Evolutionary conservation across 768 basidiomycete genomes (phyloP).

Genomic region (Inosperma sp.): DNA sequence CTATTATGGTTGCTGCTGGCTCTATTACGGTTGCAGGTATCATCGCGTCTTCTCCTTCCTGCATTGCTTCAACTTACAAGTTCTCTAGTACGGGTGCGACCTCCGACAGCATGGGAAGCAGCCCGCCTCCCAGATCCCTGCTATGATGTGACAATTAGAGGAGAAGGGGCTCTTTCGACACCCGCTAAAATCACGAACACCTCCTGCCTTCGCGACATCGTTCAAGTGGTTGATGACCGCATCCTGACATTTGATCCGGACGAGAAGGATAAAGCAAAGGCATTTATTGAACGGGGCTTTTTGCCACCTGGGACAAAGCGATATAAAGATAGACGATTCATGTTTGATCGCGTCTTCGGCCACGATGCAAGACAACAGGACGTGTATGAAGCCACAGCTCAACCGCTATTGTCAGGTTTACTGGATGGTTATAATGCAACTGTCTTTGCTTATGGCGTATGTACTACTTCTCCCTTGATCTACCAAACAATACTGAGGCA

Average conservation of each 20-base stretch:
- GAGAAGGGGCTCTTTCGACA: constrained; percentile 82
- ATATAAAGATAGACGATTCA: constrained; percentile 95
- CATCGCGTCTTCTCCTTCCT: constrained; percentile 22
- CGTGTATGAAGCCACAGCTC: constrained; percentile 82
- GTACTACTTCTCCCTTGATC: constrained; percentile 22
- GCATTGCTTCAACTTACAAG: constrained; percentile 11
- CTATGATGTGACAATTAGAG: constrained; percentile 66
- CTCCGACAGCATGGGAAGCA: constrained; percentile 80
- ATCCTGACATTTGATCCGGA: constrained; percentile 96
- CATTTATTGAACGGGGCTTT: constrained; percentile 83
- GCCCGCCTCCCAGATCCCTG: constrained; percentile 74
- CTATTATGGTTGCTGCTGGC: constrained; percentile 73
- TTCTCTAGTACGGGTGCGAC: constrained; percentile 78
- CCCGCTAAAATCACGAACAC: constrained; percentile 52
- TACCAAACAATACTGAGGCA: background rate
- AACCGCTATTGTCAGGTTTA: constrained; percentile 78
- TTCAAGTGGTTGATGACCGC: constrained; percentile 90
- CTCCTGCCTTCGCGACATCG: constrained; percentile 65
- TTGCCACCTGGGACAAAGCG: constrained; percentile 84
- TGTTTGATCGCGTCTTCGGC: constrained; percentile 92
- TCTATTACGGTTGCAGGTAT: constrained; percentile 84
- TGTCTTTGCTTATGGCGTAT: constrained; percentile 96
- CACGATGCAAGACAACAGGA: constrained; percentile 78
- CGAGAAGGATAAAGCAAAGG: constrained; percentile 74
- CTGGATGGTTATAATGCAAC: constrained; percentile 96